Conservation (phyloP, 257 asterid genomes). For the Anisodus tanguticus region DNA sequence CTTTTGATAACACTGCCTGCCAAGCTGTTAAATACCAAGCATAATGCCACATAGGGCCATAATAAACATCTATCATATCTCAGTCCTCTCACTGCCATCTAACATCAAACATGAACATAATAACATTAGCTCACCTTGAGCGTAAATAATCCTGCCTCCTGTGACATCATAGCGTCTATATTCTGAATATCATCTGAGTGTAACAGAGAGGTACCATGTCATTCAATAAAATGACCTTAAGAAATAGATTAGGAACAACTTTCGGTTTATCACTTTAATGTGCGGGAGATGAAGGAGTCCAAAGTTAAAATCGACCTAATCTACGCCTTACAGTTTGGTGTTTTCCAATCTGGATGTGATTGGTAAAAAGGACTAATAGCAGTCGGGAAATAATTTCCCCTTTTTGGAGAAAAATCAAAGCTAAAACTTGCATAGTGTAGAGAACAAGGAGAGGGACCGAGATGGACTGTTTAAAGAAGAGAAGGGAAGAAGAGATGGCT, state of each 20-base stretch:
- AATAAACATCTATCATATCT: no score
- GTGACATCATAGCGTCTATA: no score
- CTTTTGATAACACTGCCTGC: no score
- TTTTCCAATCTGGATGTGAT: constrained; percentile 1
- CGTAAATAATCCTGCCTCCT: no score
- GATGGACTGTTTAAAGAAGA: constrained; percentile 4
- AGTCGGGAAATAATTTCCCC: not conserved
- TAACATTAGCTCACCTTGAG: no score
- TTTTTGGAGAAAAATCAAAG: constrained; percentile 19
- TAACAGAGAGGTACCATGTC: not conserved
- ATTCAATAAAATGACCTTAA: not conserved
- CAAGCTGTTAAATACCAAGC: no score
- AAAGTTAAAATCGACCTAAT: not conserved
- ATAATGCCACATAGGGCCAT: no score
- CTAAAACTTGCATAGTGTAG: not conserved
- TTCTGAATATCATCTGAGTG: no score
- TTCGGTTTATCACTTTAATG: not conserved
- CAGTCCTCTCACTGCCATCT: no score
- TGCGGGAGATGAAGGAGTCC: constrained; percentile 20
- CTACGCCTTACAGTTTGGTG: not conserved
- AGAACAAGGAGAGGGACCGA: not conserved
- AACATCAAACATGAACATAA: no score
- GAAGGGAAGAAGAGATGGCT: not conserved
- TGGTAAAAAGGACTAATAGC: not conserved
- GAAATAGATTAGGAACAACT: constrained; percentile 10